A percentile compares a stretch with the other conserved stretches of the same genome.
phyloP scores from a whole-genome alignment of 208 protist genomes.

The Ichthyophonus hoferi region DNA sequence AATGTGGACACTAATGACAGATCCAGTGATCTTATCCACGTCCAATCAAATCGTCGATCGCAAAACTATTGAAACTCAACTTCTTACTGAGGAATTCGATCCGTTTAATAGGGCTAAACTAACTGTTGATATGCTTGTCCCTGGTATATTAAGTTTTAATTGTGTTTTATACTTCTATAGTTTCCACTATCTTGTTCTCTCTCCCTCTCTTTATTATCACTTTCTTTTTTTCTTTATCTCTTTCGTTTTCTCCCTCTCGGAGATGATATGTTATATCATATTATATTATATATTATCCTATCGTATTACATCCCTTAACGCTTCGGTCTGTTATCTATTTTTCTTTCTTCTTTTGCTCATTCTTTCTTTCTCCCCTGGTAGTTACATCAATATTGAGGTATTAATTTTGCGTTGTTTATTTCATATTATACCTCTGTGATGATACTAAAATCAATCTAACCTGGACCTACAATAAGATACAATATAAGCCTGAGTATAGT shows the following conservation, averaged over 20 bases:
- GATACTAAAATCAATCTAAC: not conserved
- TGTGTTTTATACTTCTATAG: not conserved
- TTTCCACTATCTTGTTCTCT: not conserved
- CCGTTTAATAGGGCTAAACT: conserved; percentile 35
- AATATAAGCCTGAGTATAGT: too few species aligned
- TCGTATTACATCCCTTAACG: too few species aligned
- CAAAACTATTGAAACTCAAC: conserved; percentile 24
- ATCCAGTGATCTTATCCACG: conserved; percentile 34
- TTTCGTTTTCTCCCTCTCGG: not conserved
- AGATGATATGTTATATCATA: not conserved
- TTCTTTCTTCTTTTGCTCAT: not conserved
- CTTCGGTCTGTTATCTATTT: not conserved
- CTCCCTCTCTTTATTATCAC: not conserved
- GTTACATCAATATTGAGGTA: not conserved
- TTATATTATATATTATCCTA: too few species aligned
- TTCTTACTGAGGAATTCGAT: conserved; percentile 33
- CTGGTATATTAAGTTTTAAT: conserved; percentile 29
- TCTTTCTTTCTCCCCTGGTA: not conserved
- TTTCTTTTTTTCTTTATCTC: conserved; percentile 5
- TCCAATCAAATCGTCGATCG: conserved; percentile 17
- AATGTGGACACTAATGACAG: conserved; percentile 41
- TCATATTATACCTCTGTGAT: not conserved
- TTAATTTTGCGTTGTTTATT: not conserved
- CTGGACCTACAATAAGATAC: too few species aligned
- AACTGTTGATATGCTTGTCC: conserved; percentile 29